Evolutionary conservation across 139 green algal genomes (phyloP), one percentile per base, ranked within the genome.

Genomic region (Auxenochlorella pyrenoidosa): DNA sequence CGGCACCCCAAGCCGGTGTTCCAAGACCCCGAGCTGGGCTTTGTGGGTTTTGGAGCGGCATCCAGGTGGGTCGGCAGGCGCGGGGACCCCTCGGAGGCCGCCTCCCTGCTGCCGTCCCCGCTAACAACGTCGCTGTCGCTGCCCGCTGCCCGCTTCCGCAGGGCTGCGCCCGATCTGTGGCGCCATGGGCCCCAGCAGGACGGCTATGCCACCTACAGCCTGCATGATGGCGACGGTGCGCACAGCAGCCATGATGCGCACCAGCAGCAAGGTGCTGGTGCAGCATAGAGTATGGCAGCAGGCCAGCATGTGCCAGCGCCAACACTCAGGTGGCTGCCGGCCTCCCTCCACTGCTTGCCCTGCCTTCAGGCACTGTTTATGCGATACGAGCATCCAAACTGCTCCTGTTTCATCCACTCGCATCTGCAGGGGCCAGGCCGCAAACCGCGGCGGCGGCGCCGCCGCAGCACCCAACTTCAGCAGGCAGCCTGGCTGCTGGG

Each of bases 1-100:
- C 18, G 82, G 44, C 82, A 86, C 66, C 82, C 82, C 41, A 71
- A 24, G 18, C 38, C 59, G 21, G 80, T 86, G 22, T 86, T 54
- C 66, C 66, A 51, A 3, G 82, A 86, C 43, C 66, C 66, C 21
- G 1, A 38, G 38, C 82, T 86, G 32, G 82, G 66, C 16, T 86
- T 86, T 68, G 43, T 86, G 30, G 82, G 82, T 18, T 36, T 68
- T 36, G 32, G 43, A 28, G 44, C 60, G 36, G 59, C 60, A 30
- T 26, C 44, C 43, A 47, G 44, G 41, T 65, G 66, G 21, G 70
- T 36, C 28, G 41, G 24, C 30, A 60, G 22, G 18, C 34, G 22
- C 26, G 19, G 30, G 36, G 30, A 3, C 5, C 1, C 32, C 21
- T 28, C 66, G 66, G 22, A 32, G 4, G 79, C 34, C 22, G 26